Base-by-base conservation (phyloP, 1,284 basidiomycete species). In the Tilletia horrida region DNA sequence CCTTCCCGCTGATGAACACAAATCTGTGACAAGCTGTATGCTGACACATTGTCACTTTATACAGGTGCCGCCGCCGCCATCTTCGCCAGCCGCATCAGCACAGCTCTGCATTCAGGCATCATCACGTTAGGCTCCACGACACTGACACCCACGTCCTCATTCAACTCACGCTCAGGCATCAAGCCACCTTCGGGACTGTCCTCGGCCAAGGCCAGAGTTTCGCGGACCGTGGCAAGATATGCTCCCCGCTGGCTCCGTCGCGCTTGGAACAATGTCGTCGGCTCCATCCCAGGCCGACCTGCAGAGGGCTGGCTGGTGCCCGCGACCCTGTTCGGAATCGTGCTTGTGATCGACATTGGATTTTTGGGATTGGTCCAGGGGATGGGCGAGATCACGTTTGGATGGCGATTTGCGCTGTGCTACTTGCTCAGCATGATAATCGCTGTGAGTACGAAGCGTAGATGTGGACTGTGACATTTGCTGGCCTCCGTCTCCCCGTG, bases 51-150 rank as follows among this genome's bases (percentile, higher is more conserved):
- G 42, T 50, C 23, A 6, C 29, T 11, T 67, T 83, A 18, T 21
- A 9, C 55, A 59, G 55, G 94, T 14, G 89, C 90, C 29, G 90
- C 93, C 2, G 93, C 93, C 8, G 89, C 92, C 9, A 92, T 98
- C 75, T 90, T 94, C 73, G 89, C 93, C 25, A 96, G 93, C 1
- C 87, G 95, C 8, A 85, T 96, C 3, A 93, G 92, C 0, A 97
- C 94, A 0, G 85, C 88, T 0, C 84, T 94, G 25, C 93, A 95
- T 69, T 86, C 76, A 1, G 76, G 80, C 29, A 64, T 75, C 27
- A 62, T 68, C 23, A 69, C 68, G 14, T 61, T 59, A 40, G 44
- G 35, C n/a, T 27, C 40, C 16, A 62, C 21, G n/a, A 40, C 25
- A 16, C 65, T 27, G 45, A 62, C 45, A 47, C 52, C 63, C n/a